Evolutionary conservation across 306 rosid genomes (phyloP).

Genomic region (Delonix regia): DNA sequence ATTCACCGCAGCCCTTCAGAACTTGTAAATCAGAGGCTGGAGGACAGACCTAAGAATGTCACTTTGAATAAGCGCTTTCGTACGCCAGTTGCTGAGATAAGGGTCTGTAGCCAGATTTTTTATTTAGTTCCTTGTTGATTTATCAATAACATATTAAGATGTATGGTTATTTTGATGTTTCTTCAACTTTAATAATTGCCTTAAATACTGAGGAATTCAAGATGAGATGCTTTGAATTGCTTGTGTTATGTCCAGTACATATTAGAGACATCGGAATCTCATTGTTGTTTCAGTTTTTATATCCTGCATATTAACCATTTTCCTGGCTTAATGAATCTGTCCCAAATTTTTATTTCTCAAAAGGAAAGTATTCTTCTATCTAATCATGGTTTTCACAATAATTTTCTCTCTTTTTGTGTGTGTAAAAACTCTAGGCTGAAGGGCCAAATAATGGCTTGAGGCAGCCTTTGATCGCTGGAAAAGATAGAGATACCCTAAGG

Average conservation of each 20-base stretch:
- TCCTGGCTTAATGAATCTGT: slow-evolving; percentile 1
- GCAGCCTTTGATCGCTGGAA: slow-evolving; percentile 62
- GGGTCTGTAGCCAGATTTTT: slow-evolving; percentile 54
- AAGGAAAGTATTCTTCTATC: slow-evolving; percentile 7
- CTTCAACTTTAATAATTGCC: slow-evolving; percentile 16
- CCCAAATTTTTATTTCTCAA: background rate
- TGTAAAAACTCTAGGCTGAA: slow-evolving; percentile 58
- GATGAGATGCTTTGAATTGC: slow-evolving; percentile 23
- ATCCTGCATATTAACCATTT: slow-evolving; percentile 16
- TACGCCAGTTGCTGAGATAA: slow-evolving; percentile 64
- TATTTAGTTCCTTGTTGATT: slow-evolving; percentile 15
- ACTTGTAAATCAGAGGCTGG: slow-evolving; percentile 57
- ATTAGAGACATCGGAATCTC: slow-evolving; percentile 17
- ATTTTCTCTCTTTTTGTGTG: slow-evolving; percentile 14
- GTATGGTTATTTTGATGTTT: slow-evolving; percentile 1
- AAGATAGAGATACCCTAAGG: slow-evolving; percentile 62
- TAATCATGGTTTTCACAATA: background rate
- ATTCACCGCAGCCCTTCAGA: slow-evolving; percentile 56
- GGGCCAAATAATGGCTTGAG: slow-evolving; percentile 59
- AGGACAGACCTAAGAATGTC: slow-evolving; percentile 60
- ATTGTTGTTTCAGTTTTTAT: slow-evolving; percentile 22
- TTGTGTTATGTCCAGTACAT: slow-evolving; percentile 7
- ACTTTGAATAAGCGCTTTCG: slow-evolving; percentile 70
- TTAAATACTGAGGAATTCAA: slow-evolving; percentile 24
- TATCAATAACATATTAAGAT: slow-evolving; percentile 1